A percentile compares a stretch with the other conserved stretches of the same genome.
phyloP scores from a whole-genome alignment of 345 rosid genomes.

The Moricandia moricandioides region DNA sequence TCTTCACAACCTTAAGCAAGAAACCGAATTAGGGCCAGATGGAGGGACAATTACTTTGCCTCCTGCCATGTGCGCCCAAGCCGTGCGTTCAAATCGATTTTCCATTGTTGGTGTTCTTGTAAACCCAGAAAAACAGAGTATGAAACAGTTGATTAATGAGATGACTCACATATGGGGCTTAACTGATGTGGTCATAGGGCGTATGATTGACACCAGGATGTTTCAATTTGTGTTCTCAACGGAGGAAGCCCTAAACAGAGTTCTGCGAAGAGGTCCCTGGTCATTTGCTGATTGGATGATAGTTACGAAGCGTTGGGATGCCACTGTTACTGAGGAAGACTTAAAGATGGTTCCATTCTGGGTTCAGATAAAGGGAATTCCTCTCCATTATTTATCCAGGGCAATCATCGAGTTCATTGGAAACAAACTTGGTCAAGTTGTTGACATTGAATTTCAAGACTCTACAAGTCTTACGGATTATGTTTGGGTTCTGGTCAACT shows the following conservation, averaged over 20 bases:
- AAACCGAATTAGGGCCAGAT: neutral
- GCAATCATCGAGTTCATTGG: neutral
- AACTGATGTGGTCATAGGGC: neutral
- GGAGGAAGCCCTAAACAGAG: neutral
- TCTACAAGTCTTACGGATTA: neutral
- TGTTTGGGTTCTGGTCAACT: neutral
- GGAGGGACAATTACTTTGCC: neutral
- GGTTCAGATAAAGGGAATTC: neutral
- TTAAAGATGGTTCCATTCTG: neutral
- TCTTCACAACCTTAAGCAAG: neutral
- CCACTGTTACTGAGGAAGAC: neutral
- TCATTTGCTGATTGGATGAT: neutral
- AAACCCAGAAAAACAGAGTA: neutral
- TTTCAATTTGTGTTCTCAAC: neutral
- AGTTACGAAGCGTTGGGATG: neutral
- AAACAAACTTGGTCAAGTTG: neutral
- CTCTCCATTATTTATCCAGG: neutral
- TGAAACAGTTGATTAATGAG: neutral
- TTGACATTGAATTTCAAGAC: neutral
- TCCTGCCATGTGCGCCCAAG: neutral
- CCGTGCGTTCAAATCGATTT: neutral
- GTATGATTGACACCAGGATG: neutral
- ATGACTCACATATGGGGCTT: neutral
- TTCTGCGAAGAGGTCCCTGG: neutral
- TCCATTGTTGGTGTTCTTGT: neutral